A percentile compares a stretch with the other conserved stretches of the same genome.
These are phyloP conservation scores for Scutellaria galericulata DNA, from an alignment of 257 asterid genomes.

Conservation along the genomic window DNA sequence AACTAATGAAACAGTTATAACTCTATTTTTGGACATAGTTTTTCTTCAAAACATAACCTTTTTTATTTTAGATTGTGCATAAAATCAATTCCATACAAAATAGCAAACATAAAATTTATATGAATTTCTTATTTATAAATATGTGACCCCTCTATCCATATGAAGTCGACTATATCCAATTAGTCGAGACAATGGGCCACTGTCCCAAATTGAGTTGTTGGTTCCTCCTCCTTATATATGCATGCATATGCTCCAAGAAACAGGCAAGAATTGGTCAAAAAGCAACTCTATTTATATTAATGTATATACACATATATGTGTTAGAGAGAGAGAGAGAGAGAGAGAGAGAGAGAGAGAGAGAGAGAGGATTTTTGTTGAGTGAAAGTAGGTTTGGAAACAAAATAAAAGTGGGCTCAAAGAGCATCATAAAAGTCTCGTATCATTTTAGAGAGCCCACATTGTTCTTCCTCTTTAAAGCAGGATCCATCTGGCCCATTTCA, in stretches of 20 bases:
- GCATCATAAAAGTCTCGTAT: slow-evolving; percentile 36
- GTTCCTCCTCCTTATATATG: slow-evolving; percentile 44
- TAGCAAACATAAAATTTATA: no score
- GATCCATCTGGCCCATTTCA: slow-evolving; percentile 43
- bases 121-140: no score
- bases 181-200: slow-evolving; percentile 43
- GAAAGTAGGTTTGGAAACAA: slow-evolving; percentile 25
- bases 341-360: not conserved
- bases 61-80: no score
- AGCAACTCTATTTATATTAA: slow-evolving; percentile 42
- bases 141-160: no score
- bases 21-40: no score
- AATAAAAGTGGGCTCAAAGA: slow-evolving; percentile 39
- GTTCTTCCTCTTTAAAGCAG: slow-evolving; percentile 47
- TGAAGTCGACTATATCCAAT: slow-evolving; percentile 39
- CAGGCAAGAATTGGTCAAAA: slow-evolving; percentile 60
- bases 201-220: slow-evolving; percentile 39
- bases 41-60: no score
- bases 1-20: no score
- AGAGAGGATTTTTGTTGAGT: slow-evolving; percentile 31
- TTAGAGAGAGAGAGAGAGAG: no score
- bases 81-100: no score
- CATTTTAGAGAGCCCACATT: slow-evolving; percentile 41
- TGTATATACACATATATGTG: no score
- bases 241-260: slow-evolving; percentile 66